Evolutionary conservation across 2,329 filamentous ascomycete species (phyloP).

Genomic region (Colletotrichum cereale): DNA sequence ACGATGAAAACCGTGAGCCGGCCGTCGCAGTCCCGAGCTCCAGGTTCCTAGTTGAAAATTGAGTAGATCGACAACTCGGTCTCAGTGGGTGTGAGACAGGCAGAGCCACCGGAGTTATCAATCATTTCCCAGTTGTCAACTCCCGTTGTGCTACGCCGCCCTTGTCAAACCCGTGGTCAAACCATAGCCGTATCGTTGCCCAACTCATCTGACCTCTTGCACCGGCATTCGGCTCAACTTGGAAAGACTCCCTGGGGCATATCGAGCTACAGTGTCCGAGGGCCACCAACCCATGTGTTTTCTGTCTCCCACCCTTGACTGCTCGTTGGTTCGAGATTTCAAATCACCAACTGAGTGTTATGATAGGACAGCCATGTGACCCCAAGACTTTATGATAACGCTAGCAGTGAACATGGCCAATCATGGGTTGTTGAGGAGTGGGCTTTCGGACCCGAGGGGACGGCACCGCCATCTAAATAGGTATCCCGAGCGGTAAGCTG

Average conservation of each 20-base stretch:
- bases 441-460: constrained; percentile 1
- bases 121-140: background rate
- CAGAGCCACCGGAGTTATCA: background rate
- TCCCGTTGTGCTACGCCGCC: background rate
- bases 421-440: background rate
- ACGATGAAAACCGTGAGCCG: background rate
- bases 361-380: background rate
- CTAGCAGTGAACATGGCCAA: background rate
- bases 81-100: background rate
- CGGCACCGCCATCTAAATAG: background rate
- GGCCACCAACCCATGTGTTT: background rate
- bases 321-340: constrained; percentile 4
- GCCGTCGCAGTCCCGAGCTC: background rate
- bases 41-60: background rate
- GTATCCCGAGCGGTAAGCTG: background rate
- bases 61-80: background rate
- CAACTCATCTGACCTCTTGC: background rate
- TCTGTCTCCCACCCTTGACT: too few species aligned
- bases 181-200: background rate
- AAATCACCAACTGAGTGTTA: background rate
- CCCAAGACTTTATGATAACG: background rate
- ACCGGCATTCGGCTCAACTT: background rate
- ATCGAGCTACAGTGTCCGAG: background rate
- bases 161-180: background rate
- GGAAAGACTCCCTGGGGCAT: background rate